Conservation (phyloP, 495 filamentous ascomycete genomes). For the Friedmanniomyces simplex region DNA sequence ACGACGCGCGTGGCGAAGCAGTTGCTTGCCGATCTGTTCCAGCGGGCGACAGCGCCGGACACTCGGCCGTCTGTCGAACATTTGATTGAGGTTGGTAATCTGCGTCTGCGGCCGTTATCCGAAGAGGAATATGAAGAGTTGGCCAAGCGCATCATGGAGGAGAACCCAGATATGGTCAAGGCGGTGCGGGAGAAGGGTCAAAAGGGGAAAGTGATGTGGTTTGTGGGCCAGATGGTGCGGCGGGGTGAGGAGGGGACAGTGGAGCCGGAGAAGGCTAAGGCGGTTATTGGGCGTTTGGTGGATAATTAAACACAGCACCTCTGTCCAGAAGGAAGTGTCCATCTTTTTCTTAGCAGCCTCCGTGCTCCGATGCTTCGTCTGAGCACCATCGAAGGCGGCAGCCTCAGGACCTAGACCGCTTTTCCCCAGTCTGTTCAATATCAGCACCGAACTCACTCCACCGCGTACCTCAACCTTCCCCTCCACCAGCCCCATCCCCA, state of each 20-base stretch:
- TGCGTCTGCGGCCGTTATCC: slow-evolving; percentile 55
- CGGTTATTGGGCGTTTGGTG: slow-evolving; percentile 40
- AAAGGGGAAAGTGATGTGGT: slow-evolving; percentile 68
- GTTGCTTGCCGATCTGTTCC: slow-evolving; percentile 53
- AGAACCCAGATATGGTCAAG: slow-evolving; percentile 51
- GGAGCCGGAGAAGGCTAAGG: slow-evolving; percentile 62
- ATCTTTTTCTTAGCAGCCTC: too few species aligned
- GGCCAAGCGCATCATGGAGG: slow-evolving; percentile 40
- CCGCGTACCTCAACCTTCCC: too few species aligned
- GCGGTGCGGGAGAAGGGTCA: slow-evolving; percentile 57
- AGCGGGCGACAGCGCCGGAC: slow-evolving; percentile 19
- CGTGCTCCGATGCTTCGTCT: too few species aligned
- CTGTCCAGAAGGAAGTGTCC: neutral
- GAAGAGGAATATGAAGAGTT: slow-evolving; percentile 49
- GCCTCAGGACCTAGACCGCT: too few species aligned
- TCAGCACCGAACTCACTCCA: too few species aligned
- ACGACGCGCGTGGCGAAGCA: slow-evolving; percentile 60
- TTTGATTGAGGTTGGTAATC: slow-evolving; percentile 53
- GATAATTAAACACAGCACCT: slow-evolving; percentile 24
- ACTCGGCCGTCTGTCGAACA: slow-evolving; percentile 40
- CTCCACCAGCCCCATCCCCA: neutral
- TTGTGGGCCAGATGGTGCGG: slow-evolving; percentile 87
- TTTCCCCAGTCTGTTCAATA: too few species aligned
- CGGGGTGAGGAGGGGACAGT: slow-evolving; percentile 63
- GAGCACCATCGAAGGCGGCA: too few species aligned